Conservation (phyloP, 78 protist genomes). For the Dictyostelium intermedium region DNA sequence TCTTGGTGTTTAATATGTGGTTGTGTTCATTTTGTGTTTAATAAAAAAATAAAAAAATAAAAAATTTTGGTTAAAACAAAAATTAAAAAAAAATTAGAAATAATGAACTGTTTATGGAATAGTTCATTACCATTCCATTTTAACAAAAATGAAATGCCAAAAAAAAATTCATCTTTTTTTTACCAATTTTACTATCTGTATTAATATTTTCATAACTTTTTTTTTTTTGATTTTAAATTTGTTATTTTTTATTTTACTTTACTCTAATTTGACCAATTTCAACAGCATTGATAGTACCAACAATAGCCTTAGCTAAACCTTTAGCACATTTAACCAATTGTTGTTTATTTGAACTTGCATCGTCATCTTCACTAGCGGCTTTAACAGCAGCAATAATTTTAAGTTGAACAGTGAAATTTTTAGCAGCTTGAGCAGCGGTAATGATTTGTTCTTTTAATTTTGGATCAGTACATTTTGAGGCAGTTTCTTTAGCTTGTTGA, state of each 20-base stretch:
- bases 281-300: conserved; percentile 62
- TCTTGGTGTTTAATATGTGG: too few relatives aligned
- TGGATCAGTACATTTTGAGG: conserved; percentile 79
- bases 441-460: conserved; percentile 77
- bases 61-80: too few relatives aligned
- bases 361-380: conserved; percentile 71
- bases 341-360: conserved; percentile 60
- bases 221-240: not conserved
- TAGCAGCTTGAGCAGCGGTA: conserved; percentile 76
- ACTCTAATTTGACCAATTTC: conserved; percentile 74
- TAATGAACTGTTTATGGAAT: too few relatives aligned
- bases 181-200: too few relatives aligned
- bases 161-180: too few relatives aligned
- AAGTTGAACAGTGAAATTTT: conserved; percentile 73
- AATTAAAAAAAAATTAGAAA: too few relatives aligned
- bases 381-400: conserved; percentile 83
- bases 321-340: conserved; percentile 70
- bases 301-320: conserved; percentile 74
- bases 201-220: too few relatives aligned
- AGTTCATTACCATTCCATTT: too few relatives aligned
- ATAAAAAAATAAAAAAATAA: too few relatives aligned
- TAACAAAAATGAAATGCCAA: too few relatives aligned
- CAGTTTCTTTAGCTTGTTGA: conserved; percentile 72
- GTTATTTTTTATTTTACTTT: conserved; percentile 17
- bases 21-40: too few relatives aligned